Percentiles rank a stretch among this genome's conserved stretches.
Evolutionary conservation across 1,284 basidiomycete species (phyloP).

Genomic region (Pascua sp.): DNA sequence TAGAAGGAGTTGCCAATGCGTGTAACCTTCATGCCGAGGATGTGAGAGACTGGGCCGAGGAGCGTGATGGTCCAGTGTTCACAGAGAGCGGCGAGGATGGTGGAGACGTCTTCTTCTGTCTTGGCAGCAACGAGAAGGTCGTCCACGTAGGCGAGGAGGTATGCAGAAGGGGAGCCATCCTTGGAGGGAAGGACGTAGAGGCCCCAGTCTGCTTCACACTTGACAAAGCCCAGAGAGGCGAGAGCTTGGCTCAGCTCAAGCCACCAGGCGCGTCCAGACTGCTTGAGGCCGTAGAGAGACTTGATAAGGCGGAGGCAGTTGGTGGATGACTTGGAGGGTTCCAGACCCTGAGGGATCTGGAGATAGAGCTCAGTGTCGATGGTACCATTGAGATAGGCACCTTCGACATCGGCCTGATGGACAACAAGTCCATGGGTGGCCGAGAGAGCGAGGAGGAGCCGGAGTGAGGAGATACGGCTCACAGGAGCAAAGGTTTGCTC

Average conservation of each 20-base stretch:
- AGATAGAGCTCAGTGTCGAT: constrained; percentile 52
- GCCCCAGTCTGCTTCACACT: constrained; percentile 44
- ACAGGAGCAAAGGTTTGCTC: constrained; percentile 54
- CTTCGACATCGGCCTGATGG: constrained; percentile 54
- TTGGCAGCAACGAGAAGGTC: constrained; percentile 17
- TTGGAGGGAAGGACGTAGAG: constrained; percentile 30
- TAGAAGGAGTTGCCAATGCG: constrained; percentile 36
- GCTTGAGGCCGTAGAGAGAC: constrained; percentile 53
- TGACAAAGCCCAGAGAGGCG: constrained; percentile 35
- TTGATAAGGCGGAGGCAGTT: constrained; percentile 30
- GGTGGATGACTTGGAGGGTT: not conserved
- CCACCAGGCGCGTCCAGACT: constrained; percentile 42
- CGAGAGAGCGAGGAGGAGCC: constrained; percentile 48
- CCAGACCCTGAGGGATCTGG: constrained; percentile 22
- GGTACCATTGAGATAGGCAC: constrained; percentile 52
- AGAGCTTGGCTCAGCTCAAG: constrained; percentile 43
- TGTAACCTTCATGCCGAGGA: constrained; percentile 33
- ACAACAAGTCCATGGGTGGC: constrained; percentile 50
- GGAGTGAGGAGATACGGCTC: constrained; percentile 46
- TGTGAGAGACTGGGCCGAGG: constrained; percentile 26
- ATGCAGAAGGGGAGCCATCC: constrained; percentile 3
- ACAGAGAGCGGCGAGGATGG: constrained; percentile 23
- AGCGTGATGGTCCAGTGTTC: constrained; percentile 25
- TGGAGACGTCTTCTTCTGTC: constrained; percentile 1
- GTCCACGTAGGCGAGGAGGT: constrained; percentile 18